A percentile compares a stretch with the other conserved stretches of the same genome.
phyloP scores from a whole-genome alignment of 345 rosid species.

The Nasturtium officinale region DNA sequence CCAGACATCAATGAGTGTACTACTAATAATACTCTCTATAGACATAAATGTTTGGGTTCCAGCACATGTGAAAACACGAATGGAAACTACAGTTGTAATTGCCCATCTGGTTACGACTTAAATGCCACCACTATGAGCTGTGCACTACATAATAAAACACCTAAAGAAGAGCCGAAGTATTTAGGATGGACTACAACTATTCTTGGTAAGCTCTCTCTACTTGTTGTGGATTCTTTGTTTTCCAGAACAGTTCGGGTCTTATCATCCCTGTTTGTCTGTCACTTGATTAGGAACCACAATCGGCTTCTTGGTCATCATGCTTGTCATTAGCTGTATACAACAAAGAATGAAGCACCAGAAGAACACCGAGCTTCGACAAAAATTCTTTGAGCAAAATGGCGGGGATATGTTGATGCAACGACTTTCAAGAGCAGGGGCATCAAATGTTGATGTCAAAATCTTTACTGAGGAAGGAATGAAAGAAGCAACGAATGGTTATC shows the following conservation, averaged over 20 bases:
- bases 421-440: constrained; percentile 26
- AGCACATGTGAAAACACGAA: neutral
- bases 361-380: constrained; percentile 13
- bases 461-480: constrained; percentile 41
- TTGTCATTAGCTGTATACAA: neutral
- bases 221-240: neutral
- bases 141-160: neutral
- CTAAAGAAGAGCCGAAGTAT: neutral
- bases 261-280: neutral
- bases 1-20: constrained; percentile 24
- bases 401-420: neutral
- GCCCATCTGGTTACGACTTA: constrained; percentile 2
- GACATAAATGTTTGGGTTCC: neutral
- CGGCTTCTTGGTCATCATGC: constrained; percentile 22
- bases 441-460: constrained; percentile 25
- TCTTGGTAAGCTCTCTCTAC: constrained; percentile 17
- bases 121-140: neutral
- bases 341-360: constrained; percentile 2
- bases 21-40: too few species aligned
- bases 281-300: neutral
- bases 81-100: constrained; percentile 43
- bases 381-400: constrained; percentile 31
- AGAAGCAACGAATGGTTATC: constrained; percentile 40
- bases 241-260: neutral
- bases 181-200: neutral